A percentile compares a stretch with the other conserved stretches of the same genome.
phyloP scores from a whole-genome alignment of 108 stramenopile species.

The Skeletonema potamos region DNA sequence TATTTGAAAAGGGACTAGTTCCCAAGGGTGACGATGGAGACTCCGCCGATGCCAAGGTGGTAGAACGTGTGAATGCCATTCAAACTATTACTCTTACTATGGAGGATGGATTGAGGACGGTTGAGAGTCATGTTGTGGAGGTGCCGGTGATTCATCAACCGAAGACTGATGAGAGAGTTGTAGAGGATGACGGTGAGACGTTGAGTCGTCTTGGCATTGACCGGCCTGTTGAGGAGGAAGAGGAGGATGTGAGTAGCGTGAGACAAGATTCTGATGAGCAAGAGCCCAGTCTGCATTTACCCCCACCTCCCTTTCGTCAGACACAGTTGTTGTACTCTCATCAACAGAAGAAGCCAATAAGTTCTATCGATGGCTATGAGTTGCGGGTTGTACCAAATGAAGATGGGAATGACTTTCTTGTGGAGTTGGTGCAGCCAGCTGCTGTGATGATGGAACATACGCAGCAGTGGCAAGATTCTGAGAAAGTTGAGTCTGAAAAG shows the following conservation, averaged over 20 bases:
- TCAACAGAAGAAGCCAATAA: not conserved
- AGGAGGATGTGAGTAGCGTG: too few species aligned
- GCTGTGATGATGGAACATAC: not conserved
- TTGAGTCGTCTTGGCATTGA: too few species aligned
- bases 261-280: too few species aligned
- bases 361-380: not conserved
- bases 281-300: not conserved
- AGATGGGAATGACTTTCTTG: not conserved
- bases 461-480: too few species aligned
- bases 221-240: not conserved
- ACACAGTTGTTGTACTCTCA: not conserved
- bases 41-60: not conserved
- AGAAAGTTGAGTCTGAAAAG: not conserved
- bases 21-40: not conserved
- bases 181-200: not conserved
- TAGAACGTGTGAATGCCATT: not conserved
- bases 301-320: not conserved
- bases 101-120: too few species aligned
- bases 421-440: not conserved
- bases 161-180: not conserved
- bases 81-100: not conserved
- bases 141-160: not conserved
- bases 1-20: not conserved
- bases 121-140: too few species aligned
- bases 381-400: not conserved